A percentile compares a stretch with the other conserved stretches of the same genome.
Evolutionary conservation across 192 early-diverging fungal genomes (phyloP).

Genomic region (Coemansia sp.): DNA sequence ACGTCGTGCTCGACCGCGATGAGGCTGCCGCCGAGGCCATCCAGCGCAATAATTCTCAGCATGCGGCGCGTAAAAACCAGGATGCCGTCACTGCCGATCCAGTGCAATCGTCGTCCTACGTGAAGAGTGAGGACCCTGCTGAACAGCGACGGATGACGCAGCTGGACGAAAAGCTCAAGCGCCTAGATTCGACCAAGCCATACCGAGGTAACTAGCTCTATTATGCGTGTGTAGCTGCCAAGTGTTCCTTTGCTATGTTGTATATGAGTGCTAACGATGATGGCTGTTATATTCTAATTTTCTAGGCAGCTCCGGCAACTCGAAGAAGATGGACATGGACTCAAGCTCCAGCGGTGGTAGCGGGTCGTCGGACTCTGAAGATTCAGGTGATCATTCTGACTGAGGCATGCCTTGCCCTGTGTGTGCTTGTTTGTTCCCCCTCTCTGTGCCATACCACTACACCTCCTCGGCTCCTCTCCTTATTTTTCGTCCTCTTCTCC

Average conservation of each 20-base stretch:
- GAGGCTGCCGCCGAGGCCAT: conserved; percentile 55
- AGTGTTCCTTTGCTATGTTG: neutral
- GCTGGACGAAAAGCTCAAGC: conserved; percentile 56
- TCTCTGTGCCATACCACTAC: conserved; percentile 20
- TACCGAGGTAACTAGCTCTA: conserved; percentile 26
- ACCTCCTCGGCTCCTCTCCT: conserved; percentile 6
- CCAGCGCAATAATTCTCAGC: conserved; percentile 49
- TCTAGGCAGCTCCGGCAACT: conserved; percentile 37
- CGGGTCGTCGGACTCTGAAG: conserved; percentile 75
- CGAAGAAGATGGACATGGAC: conserved; percentile 32
- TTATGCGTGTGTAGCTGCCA: neutral
- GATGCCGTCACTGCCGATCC: conserved; percentile 54
- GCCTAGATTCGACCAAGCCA: conserved; percentile 48
- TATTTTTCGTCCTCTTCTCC: neutral
- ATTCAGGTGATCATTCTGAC: conserved; percentile 81
- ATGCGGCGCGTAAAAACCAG: conserved; percentile 53
- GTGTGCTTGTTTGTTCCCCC: conserved; percentile 39
- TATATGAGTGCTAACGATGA: neutral
- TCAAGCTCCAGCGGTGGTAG: conserved; percentile 55
- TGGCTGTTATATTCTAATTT: neutral
- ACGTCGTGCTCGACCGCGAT: conserved; percentile 65
- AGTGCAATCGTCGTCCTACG: conserved; percentile 41
- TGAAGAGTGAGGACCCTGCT: conserved; percentile 22
- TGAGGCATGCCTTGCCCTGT: conserved; percentile 47
- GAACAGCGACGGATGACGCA: conserved; percentile 41